Base-by-base conservation (phyloP, 768 basidiomycete species). In the Kondoa subrosea region DNA sequence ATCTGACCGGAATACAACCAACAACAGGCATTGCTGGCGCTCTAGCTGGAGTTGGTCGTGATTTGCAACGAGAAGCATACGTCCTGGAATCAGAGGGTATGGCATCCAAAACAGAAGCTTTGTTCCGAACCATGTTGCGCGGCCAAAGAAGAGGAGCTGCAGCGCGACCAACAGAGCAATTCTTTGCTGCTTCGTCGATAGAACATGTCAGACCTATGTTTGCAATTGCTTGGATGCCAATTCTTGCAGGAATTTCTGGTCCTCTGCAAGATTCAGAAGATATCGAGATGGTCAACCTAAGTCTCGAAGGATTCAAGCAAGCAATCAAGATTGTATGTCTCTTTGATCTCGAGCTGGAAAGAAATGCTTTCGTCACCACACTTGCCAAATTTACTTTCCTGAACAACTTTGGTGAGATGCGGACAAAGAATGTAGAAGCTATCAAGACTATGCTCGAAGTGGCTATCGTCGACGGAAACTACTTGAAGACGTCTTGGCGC, bases 161-260 rank as follows among this genome's bases (percentile, higher is more conserved):
- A 2, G 69, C 67, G 1, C 69, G 69, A 17, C 66, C 71, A 3
- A 67, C 62, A 50, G 90, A 95, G 70, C 89, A 93, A 70, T 99
- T 91, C 79, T 95, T 92, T 79, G 90, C 89, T 70, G 95, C 95
- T 0, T 95, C 90, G 0, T 89, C 96, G 74, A 89, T 91, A 70
- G 84, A 96, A 67, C 95, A 99, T 76, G 93, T 97, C 69, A 84
- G 85, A 40, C 93, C 95, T 25, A 99, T 99, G 95, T 95, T 99
- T 73, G 93, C 97, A 77, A 92, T 96, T 4, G 92, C 91, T 26
- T 99, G 95, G 95, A 97, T 97, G 79, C 85, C 95, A 1, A 92
- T 96, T 78, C 82, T 99, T 27, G 93, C 95, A 16, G 92, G 91
- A 14, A 81, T 97, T 31, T 97, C 95, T 8, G 89, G 85, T 0